A percentile compares a stretch with the other conserved stretches of the same genome.
Conservation (phyloP, 441 rosid genomes). For the Geranium incanum region DNA sequence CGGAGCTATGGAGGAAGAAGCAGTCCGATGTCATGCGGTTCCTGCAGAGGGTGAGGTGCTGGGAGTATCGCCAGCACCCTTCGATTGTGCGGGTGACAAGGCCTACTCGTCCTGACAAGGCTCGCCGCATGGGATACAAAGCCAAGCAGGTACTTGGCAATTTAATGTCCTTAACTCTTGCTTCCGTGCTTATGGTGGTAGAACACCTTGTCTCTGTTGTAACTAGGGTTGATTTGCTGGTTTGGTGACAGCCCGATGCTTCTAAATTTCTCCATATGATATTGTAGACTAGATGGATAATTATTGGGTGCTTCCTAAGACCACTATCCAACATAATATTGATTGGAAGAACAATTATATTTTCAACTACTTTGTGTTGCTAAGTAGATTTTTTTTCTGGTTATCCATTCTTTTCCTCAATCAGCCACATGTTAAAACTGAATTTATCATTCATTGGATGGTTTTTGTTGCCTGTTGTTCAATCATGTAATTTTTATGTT, state of each 20-base stretch:
- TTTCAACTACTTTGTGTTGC: slow-evolving; percentile 44
- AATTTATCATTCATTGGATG: no score
- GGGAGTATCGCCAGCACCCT: slow-evolving; percentile 64
- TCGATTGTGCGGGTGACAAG: slow-evolving; percentile 49
- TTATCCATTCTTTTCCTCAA: no score
- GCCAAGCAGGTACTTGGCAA: slow-evolving; percentile 22
- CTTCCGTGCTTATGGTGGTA: not conserved
- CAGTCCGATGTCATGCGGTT: slow-evolving; percentile 74
- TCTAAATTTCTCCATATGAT: no score
- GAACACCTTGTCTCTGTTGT: not conserved
- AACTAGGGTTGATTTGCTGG: slow-evolving; percentile 26
- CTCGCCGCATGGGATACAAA: slow-evolving; percentile 58
- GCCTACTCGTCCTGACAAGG: slow-evolving; percentile 64
- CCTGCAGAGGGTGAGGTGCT: slow-evolving; percentile 62
- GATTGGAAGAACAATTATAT: not conserved
- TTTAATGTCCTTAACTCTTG: not conserved
- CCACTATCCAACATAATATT: no score
- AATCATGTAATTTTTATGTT: no score
- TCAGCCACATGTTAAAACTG: no score
- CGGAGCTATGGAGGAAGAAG: slow-evolving; percentile 73
- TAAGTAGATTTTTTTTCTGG: slow-evolving; percentile 21
- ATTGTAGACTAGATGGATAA: not conserved
- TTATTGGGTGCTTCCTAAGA: slow-evolving; percentile 35
- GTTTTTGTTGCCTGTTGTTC: no score
- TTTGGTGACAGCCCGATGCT: slow-evolving; percentile 29